phyloP scores from a whole-genome alignment of 73 alveolate species.

The Paramecium biaurelia region DNA sequence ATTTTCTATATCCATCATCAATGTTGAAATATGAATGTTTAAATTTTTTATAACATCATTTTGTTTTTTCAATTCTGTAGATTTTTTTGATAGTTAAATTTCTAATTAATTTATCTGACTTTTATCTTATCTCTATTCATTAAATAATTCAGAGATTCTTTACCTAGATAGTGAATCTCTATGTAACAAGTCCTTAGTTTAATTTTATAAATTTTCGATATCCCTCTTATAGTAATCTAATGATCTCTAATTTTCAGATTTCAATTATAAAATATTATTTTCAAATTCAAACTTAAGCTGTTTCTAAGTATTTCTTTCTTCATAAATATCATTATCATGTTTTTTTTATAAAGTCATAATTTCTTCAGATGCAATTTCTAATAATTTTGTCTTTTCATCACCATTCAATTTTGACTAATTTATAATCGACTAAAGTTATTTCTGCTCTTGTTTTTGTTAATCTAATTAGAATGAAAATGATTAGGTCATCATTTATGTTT shows the following conservation, averaged over 20 bases:
- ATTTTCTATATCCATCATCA: background rate
- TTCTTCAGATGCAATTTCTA: background rate
- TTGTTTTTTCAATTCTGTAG: background rate
- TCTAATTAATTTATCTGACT: background rate
- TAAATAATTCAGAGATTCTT: background rate
- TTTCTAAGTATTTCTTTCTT: background rate
- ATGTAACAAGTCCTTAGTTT: background rate
- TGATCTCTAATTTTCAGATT: background rate
- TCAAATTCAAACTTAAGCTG: background rate
- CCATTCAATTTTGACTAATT: background rate
- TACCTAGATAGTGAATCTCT: background rate
- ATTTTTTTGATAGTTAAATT: background rate
- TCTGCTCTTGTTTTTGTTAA: background rate
- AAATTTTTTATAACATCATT: background rate
- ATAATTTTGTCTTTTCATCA: background rate
- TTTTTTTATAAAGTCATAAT: background rate
- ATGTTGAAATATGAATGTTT: background rate
- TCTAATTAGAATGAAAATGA: background rate
- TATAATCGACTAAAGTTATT: background rate
- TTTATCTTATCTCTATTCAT: background rate
- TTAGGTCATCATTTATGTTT: background rate
- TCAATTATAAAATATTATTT: background rate
- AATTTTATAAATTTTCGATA: background rate
- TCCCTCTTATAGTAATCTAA: background rate
- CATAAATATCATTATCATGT: background rate